Evolutionary conservation across 2,329 filamentous ascomycete genomes (phyloP).

Genomic region (Lojkania enalia): DNA sequence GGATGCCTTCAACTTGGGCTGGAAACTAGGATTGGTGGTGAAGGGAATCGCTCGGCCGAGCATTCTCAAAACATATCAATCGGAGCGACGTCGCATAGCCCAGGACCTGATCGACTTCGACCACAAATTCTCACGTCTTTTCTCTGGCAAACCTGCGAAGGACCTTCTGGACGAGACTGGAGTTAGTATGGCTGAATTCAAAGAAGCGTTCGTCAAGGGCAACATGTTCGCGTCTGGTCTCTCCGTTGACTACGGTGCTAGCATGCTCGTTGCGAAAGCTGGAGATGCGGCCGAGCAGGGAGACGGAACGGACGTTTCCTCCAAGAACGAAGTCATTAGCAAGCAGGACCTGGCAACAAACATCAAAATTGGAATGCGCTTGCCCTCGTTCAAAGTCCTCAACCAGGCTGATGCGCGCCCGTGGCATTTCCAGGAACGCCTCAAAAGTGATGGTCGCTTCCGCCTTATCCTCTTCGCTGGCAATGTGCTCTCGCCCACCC

Average conservation of each 20-base stretch:
- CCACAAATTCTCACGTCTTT: conserved; percentile 52
- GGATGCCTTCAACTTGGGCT: conserved; percentile 63
- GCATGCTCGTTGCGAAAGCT: conserved; percentile 58
- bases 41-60: conserved; percentile 45
- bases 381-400: conserved; percentile 62
- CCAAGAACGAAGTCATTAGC: conserved; percentile 26
- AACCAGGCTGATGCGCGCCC: conserved; percentile 60
- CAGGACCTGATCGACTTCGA: conserved; percentile 65
- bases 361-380: conserved; percentile 59
- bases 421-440: conserved; percentile 61
- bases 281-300: conserved; percentile 50
- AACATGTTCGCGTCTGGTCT: conserved; percentile 63
- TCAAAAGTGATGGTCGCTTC: conserved; percentile 62
- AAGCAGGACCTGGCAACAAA: conserved; percentile 51
- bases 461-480: conserved; percentile 66
- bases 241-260: conserved; percentile 62
- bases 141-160: conserved; percentile 56
- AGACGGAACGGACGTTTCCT: conserved; percentile 51
- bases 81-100: conserved; percentile 62
- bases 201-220: conserved; percentile 62
- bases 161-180: conserved; percentile 63
- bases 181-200: conserved; percentile 66
- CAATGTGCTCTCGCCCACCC: conserved; percentile 51
- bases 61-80: conserved; percentile 57
- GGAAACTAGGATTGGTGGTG: conserved; percentile 59